Percentiles rank a stretch among this genome's conserved stretches.
Conservation (phyloP, 352 stramenopile genomes). For the Blastocystis sp. region DNA sequence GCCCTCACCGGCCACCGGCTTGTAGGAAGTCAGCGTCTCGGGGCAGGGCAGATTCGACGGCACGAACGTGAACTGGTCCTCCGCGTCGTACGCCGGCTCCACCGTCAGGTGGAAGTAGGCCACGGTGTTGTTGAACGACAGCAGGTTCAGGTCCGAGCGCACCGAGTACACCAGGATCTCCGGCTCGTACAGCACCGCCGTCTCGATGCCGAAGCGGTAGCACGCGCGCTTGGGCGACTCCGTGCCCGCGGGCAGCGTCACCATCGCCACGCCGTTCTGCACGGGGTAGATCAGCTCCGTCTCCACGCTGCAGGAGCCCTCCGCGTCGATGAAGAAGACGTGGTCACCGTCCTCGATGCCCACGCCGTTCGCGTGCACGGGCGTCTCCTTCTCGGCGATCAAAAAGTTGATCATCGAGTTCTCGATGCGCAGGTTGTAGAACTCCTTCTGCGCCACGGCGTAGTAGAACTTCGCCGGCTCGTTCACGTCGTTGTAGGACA, state of each 20-base stretch:
- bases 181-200: neutral
- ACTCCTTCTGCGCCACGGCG: conserved; percentile 24
- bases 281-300: neutral
- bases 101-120: conserved; percentile 56
- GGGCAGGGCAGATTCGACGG: neutral
- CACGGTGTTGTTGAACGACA: conserved; percentile 8
- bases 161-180: conserved; percentile 19
- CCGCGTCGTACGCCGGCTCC: neutral
- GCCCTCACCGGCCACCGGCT: neutral
- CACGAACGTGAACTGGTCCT: conserved; percentile 47
- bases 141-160: conserved; percentile 40
- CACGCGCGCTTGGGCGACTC: conserved; percentile 8
- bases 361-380: neutral
- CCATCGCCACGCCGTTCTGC: neutral
- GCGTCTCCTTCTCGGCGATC: conserved; percentile 3
- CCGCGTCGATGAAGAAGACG: conserved; percentile 22
- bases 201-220: conserved; percentile 24
- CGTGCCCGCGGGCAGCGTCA: conserved; percentile 7
- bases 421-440: conserved; percentile 36
- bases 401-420: conserved; percentile 8
- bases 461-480: conserved; percentile 40
- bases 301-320: neutral
- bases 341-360: conserved; percentile 3
- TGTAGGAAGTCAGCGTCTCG: neutral
- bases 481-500: conserved; percentile 15